Base-by-base conservation (phyloP, 2,329 filamentous ascomycete species). In the Leptodontidium sp. region DNA sequence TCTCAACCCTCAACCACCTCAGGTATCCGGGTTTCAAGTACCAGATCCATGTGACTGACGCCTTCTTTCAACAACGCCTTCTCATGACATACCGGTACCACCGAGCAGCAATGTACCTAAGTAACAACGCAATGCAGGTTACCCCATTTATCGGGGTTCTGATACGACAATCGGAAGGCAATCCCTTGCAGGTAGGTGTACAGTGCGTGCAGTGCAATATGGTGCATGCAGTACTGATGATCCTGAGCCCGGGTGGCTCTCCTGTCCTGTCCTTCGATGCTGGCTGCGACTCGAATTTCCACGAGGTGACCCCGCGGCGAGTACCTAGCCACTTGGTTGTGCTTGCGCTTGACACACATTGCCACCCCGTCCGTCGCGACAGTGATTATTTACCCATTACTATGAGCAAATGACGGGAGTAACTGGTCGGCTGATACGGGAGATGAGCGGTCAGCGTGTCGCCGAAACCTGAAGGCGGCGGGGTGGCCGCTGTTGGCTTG, bases 141-240 rank as follows among this genome's bases (percentile, higher is more conserved):
- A 47, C 59, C 29, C 59, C 59, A 12, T 35, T 49, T 62, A 21
- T 62, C 57, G 47, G 40, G 59, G 59, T 58, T 65, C 29, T 59
- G 64, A 59, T 59, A 59, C 64, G 52, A 65, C 21, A 49, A 58
- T 65, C 52, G 53, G 64, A 65, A 40, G 53, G 43, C 59, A 62
- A 35, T 62, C 45, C 59, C 26, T 35, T 57, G 26, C 12, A 40
- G 40, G 55, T 21, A 8, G 11, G 5, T 15, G 57, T 40, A 14
- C 47, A 50, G 38, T 40, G 38, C 11, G 8, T 55, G 29, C 15
- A 32, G 29, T 55, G 21, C 21, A 21, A 21, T 21, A 21, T 21
- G 21, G 21, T 21, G 21, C 21, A 21, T 21, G 21, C 21, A 21
- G 21, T 21, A 21, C 21, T 21, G 21, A 21, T 21, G 52, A 55